Percentiles rank a stretch among this genome's conserved stretches.
These are phyloP conservation scores for Blumeriella jaapii DNA, from an alignment of 2,329 filamentous ascomycete genomes.

Conservation along the genomic window DNA sequence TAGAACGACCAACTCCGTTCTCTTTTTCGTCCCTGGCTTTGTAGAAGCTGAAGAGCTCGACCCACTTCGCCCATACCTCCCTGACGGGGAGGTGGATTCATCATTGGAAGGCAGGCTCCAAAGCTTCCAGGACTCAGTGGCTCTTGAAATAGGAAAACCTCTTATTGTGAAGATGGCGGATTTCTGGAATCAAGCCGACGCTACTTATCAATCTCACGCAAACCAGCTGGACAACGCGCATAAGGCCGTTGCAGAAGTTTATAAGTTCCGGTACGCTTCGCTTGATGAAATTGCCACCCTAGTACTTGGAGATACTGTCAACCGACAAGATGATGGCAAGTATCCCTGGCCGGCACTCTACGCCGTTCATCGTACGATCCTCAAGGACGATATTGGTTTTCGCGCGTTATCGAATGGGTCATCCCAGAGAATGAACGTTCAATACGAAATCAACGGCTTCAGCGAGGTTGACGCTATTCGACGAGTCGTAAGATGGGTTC, in stretches of 20 bases:
- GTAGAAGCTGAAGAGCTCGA: slow-evolving; percentile 32
- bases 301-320: slow-evolving; percentile 25
- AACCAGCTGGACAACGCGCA: slow-evolving; percentile 38
- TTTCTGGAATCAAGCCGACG: slow-evolving; percentile 34
- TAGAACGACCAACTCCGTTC: slow-evolving; percentile 23
- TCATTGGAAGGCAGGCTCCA: slow-evolving; percentile 28
- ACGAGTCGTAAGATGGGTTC: slow-evolving; percentile 39
- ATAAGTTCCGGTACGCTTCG: slow-evolving; percentile 31
- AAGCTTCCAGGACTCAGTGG: slow-evolving; percentile 31
- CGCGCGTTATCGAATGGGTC: slow-evolving; percentile 33
- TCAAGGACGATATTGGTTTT: slow-evolving; percentile 50
- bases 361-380: slow-evolving; percentile 56
- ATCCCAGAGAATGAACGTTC: slow-evolving; percentile 39
- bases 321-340: slow-evolving; percentile 22
- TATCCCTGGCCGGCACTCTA: slow-evolving; percentile 45
- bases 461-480: slow-evolving; percentile 41
- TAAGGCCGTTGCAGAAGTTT: slow-evolving; percentile 32
- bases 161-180: slow-evolving; percentile 32
- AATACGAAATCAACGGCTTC: slow-evolving; percentile 51
- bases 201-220: slow-evolving; percentile 36
- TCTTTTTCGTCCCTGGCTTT: slow-evolving; percentile 36
- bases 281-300: slow-evolving; percentile 34
- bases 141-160: slow-evolving; percentile 33
- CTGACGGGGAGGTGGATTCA: slow-evolving; percentile 28
- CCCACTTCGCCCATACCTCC: slow-evolving; percentile 35